phyloP scores from a whole-genome alignment of 192 early-diverging fungal species.

The Mortierella alpina region DNA sequence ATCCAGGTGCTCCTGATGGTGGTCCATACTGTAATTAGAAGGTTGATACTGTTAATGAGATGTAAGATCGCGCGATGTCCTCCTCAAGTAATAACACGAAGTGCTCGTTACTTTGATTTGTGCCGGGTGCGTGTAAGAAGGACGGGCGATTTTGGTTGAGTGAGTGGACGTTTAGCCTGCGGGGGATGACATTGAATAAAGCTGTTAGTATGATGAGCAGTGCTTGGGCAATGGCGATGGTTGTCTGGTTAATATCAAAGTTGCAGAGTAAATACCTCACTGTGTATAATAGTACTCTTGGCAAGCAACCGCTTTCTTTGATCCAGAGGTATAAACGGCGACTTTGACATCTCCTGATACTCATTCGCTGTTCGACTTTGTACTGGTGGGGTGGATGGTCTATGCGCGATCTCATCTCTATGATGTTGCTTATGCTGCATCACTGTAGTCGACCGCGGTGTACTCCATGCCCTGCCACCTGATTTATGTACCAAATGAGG shows the following conservation, averaged over 20 bases:
- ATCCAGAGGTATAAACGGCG: constrained; percentile 25
- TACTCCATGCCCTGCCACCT: too few species aligned
- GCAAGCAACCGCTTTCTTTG: constrained; percentile 16
- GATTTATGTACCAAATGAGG: not conserved
- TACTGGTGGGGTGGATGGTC: constrained; percentile 2
- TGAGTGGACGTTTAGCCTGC: constrained; percentile 8
- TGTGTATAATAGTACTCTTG: not conserved
- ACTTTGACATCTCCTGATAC: constrained; percentile 34
- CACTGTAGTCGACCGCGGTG: not conserved
- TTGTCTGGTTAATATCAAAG: not conserved
- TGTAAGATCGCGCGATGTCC: not conserved
- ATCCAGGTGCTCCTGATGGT: not conserved
- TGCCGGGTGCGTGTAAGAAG: constrained; percentile 16
- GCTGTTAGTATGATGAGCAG: not conserved
- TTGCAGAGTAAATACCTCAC: not conserved
- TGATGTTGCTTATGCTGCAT: not conserved
- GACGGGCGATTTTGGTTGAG: constrained; percentile 16
- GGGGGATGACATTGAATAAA: not conserved
- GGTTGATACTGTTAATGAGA: not conserved
- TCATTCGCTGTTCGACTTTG: constrained; percentile 17
- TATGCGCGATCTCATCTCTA: too few species aligned
- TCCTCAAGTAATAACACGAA: not conserved
- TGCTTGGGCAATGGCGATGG: not conserved
- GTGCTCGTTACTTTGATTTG: constrained; percentile 14
- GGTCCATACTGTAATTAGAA: not conserved